Conservation (phyloP, 768 basidiomycete species). For the Lyophyllum decastes region DNA sequence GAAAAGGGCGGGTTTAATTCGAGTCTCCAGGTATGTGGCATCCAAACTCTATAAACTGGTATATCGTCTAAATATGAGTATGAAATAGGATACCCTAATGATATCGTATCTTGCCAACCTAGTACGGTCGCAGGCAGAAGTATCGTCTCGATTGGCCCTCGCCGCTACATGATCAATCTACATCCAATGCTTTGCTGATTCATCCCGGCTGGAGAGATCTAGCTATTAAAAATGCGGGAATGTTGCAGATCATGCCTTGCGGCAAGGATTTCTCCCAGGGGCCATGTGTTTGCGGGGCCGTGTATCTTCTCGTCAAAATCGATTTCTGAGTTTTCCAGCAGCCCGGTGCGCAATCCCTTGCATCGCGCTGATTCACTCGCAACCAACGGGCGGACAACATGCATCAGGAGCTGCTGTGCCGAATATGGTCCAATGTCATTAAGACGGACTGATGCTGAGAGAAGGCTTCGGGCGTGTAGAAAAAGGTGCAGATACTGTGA, state of each 20-base stretch:
- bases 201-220: neutral
- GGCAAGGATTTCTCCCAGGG: constrained; percentile 89
- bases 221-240: constrained; percentile 95
- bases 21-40: constrained; percentile 62
- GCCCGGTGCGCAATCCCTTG: constrained; percentile 49
- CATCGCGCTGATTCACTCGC: constrained; percentile 50
- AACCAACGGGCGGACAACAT: constrained; percentile 69
- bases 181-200: constrained; percentile 2
- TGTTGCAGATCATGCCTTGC: constrained; percentile 93
- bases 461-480: constrained; percentile 84
- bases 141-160: constrained; percentile 84
- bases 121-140: constrained; percentile 90
- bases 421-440: constrained; percentile 93
- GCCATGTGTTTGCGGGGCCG: constrained; percentile 92
- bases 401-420: constrained; percentile 84
- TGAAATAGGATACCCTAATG: constrained; percentile 82
- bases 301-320: constrained; percentile 41
- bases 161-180: constrained; percentile 45
- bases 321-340: constrained; percentile 26
- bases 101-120: constrained; percentile 93
- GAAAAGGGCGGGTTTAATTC: constrained; percentile 77
- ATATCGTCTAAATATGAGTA: constrained; percentile 20
- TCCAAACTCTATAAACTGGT: constrained; percentile 3
- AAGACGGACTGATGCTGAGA: constrained; percentile 90
- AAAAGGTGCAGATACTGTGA: constrained; percentile 89